Conservation (phyloP, 768 basidiomycete genomes). For the Boletus insuetus region DNA sequence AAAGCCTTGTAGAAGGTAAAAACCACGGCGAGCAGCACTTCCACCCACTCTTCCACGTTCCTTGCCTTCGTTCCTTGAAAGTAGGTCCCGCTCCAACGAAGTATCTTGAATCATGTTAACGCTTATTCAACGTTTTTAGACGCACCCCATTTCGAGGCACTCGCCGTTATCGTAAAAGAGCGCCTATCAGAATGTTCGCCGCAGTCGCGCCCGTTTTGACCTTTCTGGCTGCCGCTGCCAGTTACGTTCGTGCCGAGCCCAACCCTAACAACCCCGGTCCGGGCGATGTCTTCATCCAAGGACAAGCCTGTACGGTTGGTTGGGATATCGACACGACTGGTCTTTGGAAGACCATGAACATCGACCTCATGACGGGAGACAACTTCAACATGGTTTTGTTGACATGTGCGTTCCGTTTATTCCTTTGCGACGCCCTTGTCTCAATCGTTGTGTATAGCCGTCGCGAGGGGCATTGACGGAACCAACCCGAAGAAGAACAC, state of each 20-base stretch:
- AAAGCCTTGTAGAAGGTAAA: too few species aligned
- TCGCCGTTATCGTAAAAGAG: conserved; percentile 1
- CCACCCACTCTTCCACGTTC: conserved; percentile 4
- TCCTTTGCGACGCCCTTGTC: not conserved
- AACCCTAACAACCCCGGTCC: conserved; percentile 60
- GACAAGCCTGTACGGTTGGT: conserved; percentile 48
- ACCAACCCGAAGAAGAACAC: conserved; percentile 43
- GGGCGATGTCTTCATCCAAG: conserved; percentile 54
- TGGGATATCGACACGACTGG: conserved; percentile 63
- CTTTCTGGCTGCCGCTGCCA: conserved; percentile 27
- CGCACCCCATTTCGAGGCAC: not conserved
- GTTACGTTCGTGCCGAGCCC: conserved; percentile 52
- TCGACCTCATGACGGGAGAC: conserved; percentile 78
- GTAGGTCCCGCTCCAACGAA: not conserved
- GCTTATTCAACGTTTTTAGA: not conserved
- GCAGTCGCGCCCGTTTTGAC: conserved; percentile 8
- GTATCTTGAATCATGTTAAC: too few species aligned
- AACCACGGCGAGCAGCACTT: not conserved
- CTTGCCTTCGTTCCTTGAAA: conserved; percentile 5
- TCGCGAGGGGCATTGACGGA: conserved; percentile 60
- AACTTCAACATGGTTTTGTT: conserved; percentile 68
- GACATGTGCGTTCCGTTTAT: conserved; percentile 47
- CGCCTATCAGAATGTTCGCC: conserved; percentile 16
- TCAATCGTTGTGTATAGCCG: conserved; percentile 40
- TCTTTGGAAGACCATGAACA: conserved; percentile 67